Conservation (phyloP, 2,329 filamentous ascomycete species). For the Achaetomium macrosporum region DNA sequence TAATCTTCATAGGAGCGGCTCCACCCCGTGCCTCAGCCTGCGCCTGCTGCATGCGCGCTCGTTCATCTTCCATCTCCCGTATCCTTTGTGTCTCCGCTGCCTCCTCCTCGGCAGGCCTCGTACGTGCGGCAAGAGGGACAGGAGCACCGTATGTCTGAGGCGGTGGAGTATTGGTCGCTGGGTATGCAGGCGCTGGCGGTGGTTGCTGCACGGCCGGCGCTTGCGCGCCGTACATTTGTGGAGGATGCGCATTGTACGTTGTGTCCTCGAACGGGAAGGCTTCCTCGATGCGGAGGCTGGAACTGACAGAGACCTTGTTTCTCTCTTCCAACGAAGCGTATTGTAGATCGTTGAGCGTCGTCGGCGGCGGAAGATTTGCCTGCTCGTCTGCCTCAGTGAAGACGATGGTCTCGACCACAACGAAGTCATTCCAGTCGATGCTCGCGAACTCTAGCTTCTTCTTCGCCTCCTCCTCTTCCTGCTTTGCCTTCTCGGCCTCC, state of each 20-base stretch:
- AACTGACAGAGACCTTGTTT: conserved; percentile 78
- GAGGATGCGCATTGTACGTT: conserved; percentile 46
- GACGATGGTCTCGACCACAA: conserved; percentile 88
- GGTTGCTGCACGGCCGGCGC: conserved; percentile 34
- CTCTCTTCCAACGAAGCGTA: conserved; percentile 93
- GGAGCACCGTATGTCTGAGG: conserved; percentile 30
- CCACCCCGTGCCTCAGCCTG: conserved; percentile 70
- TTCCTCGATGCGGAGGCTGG: conserved; percentile 85
- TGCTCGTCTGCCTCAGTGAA: conserved; percentile 88
- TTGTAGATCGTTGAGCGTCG: conserved; percentile 83
- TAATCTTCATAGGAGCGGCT: conserved; percentile 75
- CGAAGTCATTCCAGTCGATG: conserved; percentile 97
- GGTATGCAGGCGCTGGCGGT: conserved; percentile 29
- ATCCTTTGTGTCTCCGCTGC: conserved; percentile 56
- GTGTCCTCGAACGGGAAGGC: conserved; percentile 78
- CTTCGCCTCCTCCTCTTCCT: conserved; percentile 80
- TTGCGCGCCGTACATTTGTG: conserved; percentile 41
- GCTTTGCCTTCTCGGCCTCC: conserved; percentile 78
- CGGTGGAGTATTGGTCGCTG: conserved; percentile 35
- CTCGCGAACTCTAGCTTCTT: conserved; percentile 71
- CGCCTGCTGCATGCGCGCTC: conserved; percentile 64
- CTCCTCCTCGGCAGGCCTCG: conserved; percentile 45
- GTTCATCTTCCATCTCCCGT: conserved; percentile 55
- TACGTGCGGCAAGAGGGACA: conserved; percentile 29
- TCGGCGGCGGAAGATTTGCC: conserved; percentile 79